Conservation (phyloP, 1,284 basidiomycete genomes). For the Moesziomyces sp. region DNA sequence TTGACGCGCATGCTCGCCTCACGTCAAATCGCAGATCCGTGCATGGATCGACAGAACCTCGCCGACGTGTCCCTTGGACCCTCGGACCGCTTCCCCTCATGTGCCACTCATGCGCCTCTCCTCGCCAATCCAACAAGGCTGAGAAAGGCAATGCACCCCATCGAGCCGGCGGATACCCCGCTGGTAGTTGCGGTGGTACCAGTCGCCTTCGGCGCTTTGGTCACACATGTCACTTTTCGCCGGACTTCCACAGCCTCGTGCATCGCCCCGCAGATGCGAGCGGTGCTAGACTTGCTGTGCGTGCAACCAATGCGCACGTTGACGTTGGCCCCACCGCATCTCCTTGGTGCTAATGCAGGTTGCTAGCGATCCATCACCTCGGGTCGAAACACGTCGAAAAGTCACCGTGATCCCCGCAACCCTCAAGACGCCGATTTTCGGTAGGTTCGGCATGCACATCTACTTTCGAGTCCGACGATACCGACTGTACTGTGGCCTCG, state of each 20-base stretch:
- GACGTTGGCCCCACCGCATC: neutral
- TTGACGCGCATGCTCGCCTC: neutral
- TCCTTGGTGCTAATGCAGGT: neutral
- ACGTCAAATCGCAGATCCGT: neutral
- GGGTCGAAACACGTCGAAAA: neutral
- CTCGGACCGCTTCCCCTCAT: neutral
- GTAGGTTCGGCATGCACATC: neutral
- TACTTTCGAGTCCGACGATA: too few relatives aligned
- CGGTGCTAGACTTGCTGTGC: neutral
- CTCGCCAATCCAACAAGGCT: too few relatives aligned
- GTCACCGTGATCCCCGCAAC: neutral
- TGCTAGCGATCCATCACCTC: neutral
- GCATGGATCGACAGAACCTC: neutral
- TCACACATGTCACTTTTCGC: neutral
- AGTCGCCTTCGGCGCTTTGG: too few relatives aligned
- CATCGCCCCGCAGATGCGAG: neutral
- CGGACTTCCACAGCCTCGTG: neutral
- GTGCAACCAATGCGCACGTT: neutral
- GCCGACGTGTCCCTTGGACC: too few relatives aligned
- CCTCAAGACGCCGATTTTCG: neutral
- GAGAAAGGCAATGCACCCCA: too few relatives aligned
- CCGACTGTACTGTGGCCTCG: too few relatives aligned
- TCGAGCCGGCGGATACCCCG: too few relatives aligned
- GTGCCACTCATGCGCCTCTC: neutral
- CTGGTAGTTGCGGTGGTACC: too few relatives aligned